phyloP scores from a whole-genome alignment of 148 eudicot genomes.

The Persicaria maculosa region DNA sequence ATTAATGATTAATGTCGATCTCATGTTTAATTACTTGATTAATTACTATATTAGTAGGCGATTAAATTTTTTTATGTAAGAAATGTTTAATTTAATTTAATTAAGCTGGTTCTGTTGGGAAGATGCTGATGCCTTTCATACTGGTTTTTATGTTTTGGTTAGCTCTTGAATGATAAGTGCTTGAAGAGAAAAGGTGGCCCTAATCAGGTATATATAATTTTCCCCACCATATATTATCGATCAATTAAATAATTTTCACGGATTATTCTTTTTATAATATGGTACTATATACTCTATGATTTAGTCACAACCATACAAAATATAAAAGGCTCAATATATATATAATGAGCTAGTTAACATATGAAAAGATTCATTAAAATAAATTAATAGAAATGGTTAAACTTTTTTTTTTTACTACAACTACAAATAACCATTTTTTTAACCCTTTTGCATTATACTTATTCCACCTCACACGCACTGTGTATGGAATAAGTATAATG shows the following conservation, averaged over 20 bases:
- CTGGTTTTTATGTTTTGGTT: conserved; percentile 11
- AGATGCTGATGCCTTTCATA: conserved; percentile 17
- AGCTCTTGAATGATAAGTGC: conserved; percentile 70
- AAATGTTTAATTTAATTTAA: conserved; percentile 14
- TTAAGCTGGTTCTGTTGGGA: conserved; percentile 11
- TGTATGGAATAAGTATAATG: too few species aligned
- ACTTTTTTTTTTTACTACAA: too few species aligned
- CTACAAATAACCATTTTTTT: too few species aligned
- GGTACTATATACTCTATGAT: too few species aligned
- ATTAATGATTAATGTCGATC: not conserved
- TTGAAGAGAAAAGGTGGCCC: conserved; percentile 48
- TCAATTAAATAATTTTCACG: not conserved
- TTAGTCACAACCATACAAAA: too few species aligned
- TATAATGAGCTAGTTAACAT: too few species aligned
- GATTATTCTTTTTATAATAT: not conserved
- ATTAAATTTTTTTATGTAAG: conserved; percentile 3
- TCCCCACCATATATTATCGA: not conserved
- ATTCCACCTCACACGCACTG: too few species aligned
- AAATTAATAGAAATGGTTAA: too few species aligned
- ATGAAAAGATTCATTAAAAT: too few species aligned
- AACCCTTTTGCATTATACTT: too few species aligned
- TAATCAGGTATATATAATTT: not conserved
- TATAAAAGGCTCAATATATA: too few species aligned
- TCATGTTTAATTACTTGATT: not conserved
- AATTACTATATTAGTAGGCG: not conserved